Base-by-base conservation (phyloP, 1,139 yeast genomes). In the Hansenula lynferdii region DNA sequence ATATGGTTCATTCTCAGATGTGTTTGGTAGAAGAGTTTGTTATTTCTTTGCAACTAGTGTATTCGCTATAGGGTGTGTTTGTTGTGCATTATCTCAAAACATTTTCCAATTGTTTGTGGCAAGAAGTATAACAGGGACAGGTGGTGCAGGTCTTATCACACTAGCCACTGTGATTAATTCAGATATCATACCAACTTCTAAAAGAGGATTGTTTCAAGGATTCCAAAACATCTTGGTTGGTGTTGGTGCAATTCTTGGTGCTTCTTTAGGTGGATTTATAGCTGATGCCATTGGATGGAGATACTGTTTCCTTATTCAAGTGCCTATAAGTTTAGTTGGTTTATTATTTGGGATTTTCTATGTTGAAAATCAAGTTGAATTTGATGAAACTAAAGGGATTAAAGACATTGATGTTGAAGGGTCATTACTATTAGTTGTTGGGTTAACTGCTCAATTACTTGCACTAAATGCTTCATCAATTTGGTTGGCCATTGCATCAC, bases 1-100 rank as follows among this genome's bases (percentile, higher is more conserved):
- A 12, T 85, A 80, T 49, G 95, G 95, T 16, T 81, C 84, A 49
- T 65, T 85, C 36, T 79, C 89, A 9, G 95, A 85, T 52, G 80
- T 85, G 28, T 82, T 82, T 52, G 95, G 95, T n/a, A 69, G 94
- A 51, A 79, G 76, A 53, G 50, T 54, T 8, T 63, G 74, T 44
- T 63, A 75, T 21, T 50, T 75, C 21, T 58, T 70, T 35, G 74
- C 77, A 44, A 71, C 70, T 32, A 41, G 54, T 5, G 49, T 65
- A 19, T 77, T 77, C 44, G 71, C 71, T 0, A 34, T 73, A 12
- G 83, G 82, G 6, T 73, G 78, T 47, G 43, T 67, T 12, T 64
- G 72, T 34, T 75, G 80, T 50, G 74, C 78, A 5, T 31, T 61
- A 8, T 59, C 79, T 2, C 42, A 50, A 8, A 57, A 61, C 29